Conservation (phyloP, 1,284 basidiomycete species). For the Afroboletus lepidellus region DNA sequence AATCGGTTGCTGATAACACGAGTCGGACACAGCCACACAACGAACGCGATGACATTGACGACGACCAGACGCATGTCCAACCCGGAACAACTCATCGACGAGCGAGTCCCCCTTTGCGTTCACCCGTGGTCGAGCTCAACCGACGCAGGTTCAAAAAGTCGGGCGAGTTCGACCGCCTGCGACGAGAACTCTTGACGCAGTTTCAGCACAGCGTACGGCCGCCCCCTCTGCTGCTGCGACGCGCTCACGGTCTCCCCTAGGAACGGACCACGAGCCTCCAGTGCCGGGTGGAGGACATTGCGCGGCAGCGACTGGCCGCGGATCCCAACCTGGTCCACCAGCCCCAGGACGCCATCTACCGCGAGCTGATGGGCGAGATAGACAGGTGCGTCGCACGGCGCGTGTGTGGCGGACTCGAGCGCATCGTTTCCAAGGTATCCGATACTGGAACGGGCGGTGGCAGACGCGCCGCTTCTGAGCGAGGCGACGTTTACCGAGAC, state of each 20-base stretch:
- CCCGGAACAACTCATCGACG: slow-evolving; percentile 58
- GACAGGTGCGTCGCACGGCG: slow-evolving; percentile 48
- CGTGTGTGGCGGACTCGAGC: background rate
- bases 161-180: slow-evolving; percentile 73
- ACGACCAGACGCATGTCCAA: slow-evolving; percentile 38
- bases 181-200: slow-evolving; percentile 60
- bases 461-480: slow-evolving; percentile 50
- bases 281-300: slow-evolving; percentile 59
- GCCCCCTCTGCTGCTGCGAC: background rate
- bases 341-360: slow-evolving; percentile 50
- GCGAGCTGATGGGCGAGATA: slow-evolving; percentile 68
- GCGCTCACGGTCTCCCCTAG: slow-evolving; percentile 32
- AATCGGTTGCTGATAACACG: too few species aligned
- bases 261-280: slow-evolving; percentile 51
- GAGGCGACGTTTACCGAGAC: slow-evolving; percentile 49
- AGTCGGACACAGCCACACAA: slow-evolving; percentile 19
- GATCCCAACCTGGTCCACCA: slow-evolving; percentile 56
- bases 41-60: background rate
- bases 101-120: slow-evolving; percentile 39
- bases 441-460: slow-evolving; percentile 58
- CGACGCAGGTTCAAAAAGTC: slow-evolving; percentile 69
- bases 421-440: slow-evolving; percentile 10
- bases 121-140: slow-evolving; percentile 4
- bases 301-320: slow-evolving; percentile 50
- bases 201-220: slow-evolving; percentile 53